Evolutionary conservation across 2,329 filamentous ascomycete species (phyloP).

Genomic region (Fusarium mangiferae): DNA sequence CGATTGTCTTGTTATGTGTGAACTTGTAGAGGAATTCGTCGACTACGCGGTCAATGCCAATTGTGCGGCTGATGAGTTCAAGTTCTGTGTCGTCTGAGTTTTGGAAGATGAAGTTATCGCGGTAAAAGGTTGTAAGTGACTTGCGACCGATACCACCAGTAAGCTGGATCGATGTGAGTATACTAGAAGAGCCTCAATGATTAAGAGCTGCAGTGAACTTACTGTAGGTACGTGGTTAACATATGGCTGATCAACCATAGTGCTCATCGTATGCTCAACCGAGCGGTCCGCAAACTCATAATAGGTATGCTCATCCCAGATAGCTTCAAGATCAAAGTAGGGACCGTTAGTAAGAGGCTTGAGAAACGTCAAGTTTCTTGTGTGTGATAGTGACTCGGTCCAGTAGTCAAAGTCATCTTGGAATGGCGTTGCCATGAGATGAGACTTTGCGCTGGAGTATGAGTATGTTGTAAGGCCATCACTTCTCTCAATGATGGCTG

Average conservation of each 20-base stretch:
- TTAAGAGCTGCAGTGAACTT: slow-evolving; percentile 36
- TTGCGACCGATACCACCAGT: slow-evolving; percentile 76
- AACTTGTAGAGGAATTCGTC: slow-evolving; percentile 76
- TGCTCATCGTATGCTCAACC: slow-evolving; percentile 80
- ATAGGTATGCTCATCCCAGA: slow-evolving; percentile 82
- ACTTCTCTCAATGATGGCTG: not conserved
- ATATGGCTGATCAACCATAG: slow-evolving; percentile 82
- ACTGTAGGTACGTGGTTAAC: slow-evolving; percentile 81
- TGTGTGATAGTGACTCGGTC: slow-evolving; percentile 71
- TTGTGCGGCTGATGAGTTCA: slow-evolving; percentile 76
- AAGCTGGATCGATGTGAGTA: slow-evolving; percentile 47
- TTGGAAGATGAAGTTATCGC: slow-evolving; percentile 77
- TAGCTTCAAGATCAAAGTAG: slow-evolving; percentile 77
- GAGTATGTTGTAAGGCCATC: slow-evolving; percentile 49
- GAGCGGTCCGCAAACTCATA: slow-evolving; percentile 76
- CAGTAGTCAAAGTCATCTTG: slow-evolving; percentile 60
- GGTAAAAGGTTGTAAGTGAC: slow-evolving; percentile 74
- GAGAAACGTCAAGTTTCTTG: slow-evolving; percentile 71
- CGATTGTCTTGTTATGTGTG: slow-evolving; percentile 70
- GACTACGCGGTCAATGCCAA: slow-evolving; percentile 77
- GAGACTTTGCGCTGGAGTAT: slow-evolving; percentile 50
- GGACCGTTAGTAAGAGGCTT: slow-evolving; percentile 72
- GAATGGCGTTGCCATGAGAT: slow-evolving; percentile 60
- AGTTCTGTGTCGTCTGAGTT: slow-evolving; percentile 75
- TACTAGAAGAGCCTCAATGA: rapidly evolving